phyloP scores from a whole-genome alignment of 768 basidiomycete species.

The Russula lepida region DNA sequence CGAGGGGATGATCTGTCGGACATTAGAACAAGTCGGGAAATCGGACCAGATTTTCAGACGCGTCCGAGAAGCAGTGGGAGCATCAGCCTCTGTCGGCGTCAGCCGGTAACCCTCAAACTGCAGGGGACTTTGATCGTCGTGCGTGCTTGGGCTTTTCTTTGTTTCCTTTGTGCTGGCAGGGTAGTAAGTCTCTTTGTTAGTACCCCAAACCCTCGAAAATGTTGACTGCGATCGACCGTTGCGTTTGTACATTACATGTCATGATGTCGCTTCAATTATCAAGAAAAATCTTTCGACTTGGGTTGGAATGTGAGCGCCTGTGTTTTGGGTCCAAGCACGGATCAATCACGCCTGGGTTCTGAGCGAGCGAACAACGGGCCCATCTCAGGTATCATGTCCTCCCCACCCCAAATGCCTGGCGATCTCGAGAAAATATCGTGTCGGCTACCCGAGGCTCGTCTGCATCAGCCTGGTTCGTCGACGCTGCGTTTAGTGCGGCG shows the following conservation, averaged over 20 bases:
- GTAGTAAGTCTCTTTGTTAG: slow-evolving; percentile 9
- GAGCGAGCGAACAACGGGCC: background rate
- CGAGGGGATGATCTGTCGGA: slow-evolving; percentile 16
- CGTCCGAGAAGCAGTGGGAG: background rate
- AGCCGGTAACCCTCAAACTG: background rate
- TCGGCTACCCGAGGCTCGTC: background rate
- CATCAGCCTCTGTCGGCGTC: background rate
- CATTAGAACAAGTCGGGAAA: slow-evolving; percentile 12
- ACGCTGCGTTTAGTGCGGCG: slow-evolving; percentile 11
- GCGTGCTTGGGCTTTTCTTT: background rate
- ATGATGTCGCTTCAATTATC: slow-evolving; percentile 17
- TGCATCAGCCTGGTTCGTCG: background rate
- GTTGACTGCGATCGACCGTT: slow-evolving; percentile 10
- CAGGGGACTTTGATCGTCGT: slow-evolving; percentile 1
- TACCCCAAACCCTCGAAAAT: slow-evolving; percentile 8
- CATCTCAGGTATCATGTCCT: background rate
- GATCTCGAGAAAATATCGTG: background rate
- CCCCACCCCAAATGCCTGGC: background rate
- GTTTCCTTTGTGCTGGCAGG: background rate
- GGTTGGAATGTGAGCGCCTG: background rate
- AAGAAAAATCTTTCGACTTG: slow-evolving; percentile 4
- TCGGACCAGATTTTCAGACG: background rate
- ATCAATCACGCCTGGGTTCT: slow-evolving; percentile 2
- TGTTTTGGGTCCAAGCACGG: background rate
- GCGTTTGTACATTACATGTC: slow-evolving; percentile 19